These are phyloP conservation scores for Allomyces arbusculus DNA, from an alignment of 192 early-diverging fungal genomes.

Conservation along the genomic window DNA sequence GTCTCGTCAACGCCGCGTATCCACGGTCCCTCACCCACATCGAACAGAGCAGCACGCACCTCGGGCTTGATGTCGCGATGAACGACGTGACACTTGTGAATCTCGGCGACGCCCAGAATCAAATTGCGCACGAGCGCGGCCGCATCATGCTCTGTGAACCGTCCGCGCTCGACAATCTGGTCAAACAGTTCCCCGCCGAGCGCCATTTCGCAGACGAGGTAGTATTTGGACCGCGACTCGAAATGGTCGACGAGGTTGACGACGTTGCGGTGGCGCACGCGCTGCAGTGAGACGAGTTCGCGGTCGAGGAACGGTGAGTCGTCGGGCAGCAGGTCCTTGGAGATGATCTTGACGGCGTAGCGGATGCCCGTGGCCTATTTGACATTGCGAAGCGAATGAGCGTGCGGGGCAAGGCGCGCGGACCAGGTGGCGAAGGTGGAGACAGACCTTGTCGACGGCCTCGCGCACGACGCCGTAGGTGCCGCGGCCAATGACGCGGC, in stretches of 20 bases:
- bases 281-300: slow-evolving; percentile 73
- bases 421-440: too few relatives aligned
- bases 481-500: slow-evolving; percentile 16
- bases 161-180: slow-evolving; percentile 51
- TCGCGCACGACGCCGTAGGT: too few relatives aligned
- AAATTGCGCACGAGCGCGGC: slow-evolving; percentile 30
- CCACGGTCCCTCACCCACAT: too few relatives aligned
- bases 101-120: too few relatives aligned
- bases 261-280: slow-evolving; percentile 70
- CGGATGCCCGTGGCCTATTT: slow-evolving; percentile 39
- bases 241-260: slow-evolving; percentile 55
- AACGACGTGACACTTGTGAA: too few relatives aligned
- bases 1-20: too few relatives aligned
- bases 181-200: slow-evolving; percentile 74
- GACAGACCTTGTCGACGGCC: too few relatives aligned
- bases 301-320: slow-evolving; percentile 75
- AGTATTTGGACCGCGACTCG: slow-evolving; percentile 54
- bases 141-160: slow-evolving; percentile 66
- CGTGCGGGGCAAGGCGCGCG: too few relatives aligned
- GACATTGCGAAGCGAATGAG: too few relatives aligned
- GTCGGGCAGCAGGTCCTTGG: slow-evolving; percentile 57
- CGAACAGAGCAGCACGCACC: too few relatives aligned
- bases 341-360: slow-evolving; percentile 80
- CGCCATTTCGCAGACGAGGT: slow-evolving; percentile 48
- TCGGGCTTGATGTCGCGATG: too few relatives aligned